Evolutionary conservation across 805 yeast species (phyloP), one percentile per base, ranked within the genome.

Genomic region (Yueomyces sinensis): DNA sequence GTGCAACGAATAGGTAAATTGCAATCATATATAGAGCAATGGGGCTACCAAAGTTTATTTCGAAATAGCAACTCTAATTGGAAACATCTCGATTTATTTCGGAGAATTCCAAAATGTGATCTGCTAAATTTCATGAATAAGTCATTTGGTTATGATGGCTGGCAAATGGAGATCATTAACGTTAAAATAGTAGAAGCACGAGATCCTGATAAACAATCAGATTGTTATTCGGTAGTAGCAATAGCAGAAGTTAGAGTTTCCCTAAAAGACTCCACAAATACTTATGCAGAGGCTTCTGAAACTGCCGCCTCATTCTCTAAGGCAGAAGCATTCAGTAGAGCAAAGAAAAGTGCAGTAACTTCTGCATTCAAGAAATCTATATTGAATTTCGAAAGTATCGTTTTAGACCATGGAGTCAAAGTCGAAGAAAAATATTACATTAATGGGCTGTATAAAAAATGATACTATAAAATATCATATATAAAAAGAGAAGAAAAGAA

Each of bases 321-420:
- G 50, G 78, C 79, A 2, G 70, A 72, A 59, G 89, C 94, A 0
- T 78, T 70, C 51, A 83, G 74, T 35, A 84, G 82, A 50, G 80
- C 93, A 37, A 76, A 74, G 52, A 82, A 83, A 46, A 91, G 81
- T 46, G 91, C 94, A 1, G 70, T 78, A n/a, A 80, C 87, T 0
- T 87, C 82, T 53, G 95, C 82, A 0, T 57, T 80, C 37, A 86
- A 84, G 56, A 63, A 91, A 33, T 77, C 89, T 13, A 61, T 87
- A 35, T 62, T 93, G 41, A 76, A 79, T 42, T 82, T 84, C 49
- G 94, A 94, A 27, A 72, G 77, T 43, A 76, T 82, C 2, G 45
- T 62, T 4, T 17, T 46, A 11, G 54, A 52, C 3, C 62, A 63
- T 35, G 66, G 61, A 34, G 36, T 37, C 2, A 59, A 50, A 34